Evolutionary conservation across 1,139 yeast genomes (phyloP), one percentile per base, ranked within the genome.

Genomic region (Kodamaea derodonti): DNA sequence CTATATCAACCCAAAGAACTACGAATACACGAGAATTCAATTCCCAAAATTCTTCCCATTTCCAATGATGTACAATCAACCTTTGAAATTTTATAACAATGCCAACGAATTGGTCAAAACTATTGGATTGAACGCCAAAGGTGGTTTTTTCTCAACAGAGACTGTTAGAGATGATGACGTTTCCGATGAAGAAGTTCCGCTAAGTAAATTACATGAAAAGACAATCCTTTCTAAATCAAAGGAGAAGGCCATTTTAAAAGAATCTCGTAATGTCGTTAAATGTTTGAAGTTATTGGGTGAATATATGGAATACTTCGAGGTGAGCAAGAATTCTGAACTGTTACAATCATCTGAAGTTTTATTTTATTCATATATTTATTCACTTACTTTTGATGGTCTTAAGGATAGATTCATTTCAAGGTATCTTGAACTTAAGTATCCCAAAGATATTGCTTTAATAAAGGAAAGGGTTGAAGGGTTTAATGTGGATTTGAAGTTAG

Each of bases 11-110:
- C 65, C 72, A 22, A 62, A 60, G 22, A 85, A 85, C 56, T 86
- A 83, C 54, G 88, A 80, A 45, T 77, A 72, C 39, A 77, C 90
- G 1, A 65, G 94, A 36, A 79, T 80, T 30, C 54, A 75, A 18
- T 80, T 83, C 51, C 65, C 75, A 24, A 47, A 61, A 3, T 68
- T 78, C 42, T 62, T 85, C 24, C 86, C 92, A 3, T 86, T 86
- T 58, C 95, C 95, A 4, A 78, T 85, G 81, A 90, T 86, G 75
- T 86, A 85, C 56, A 80, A 79, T 41, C 80, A 84, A 27, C 88
- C 95, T 0, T 51, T 82, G 37, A 65, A 67, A 31, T 71, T 75
- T 41, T 67, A 75, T 47, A 53, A 63, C 24, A 45, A 54, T 13
- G 88, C 92, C 41, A 54, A 62, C 49, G 51, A 62, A 48, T 50